Conservation (phyloP, 2,329 filamentous ascomycete species). For the Neofusicoccum sp. region DNA sequence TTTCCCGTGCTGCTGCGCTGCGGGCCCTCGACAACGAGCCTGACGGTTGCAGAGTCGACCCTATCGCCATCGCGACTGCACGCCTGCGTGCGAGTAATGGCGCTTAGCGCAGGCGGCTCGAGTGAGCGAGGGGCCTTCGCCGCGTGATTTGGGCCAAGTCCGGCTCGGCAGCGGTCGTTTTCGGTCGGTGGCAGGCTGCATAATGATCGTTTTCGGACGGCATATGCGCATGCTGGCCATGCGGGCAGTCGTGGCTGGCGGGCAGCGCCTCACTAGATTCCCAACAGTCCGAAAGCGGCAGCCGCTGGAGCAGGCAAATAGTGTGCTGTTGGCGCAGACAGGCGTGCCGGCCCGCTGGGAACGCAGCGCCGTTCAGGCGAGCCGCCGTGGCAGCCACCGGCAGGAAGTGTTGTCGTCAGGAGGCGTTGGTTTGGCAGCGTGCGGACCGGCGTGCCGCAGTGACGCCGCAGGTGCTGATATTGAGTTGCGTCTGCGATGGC, state of each 20-base stretch:
- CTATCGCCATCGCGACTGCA: neutral
- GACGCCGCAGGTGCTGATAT: constrained; percentile 1
- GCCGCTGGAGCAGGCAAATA: neutral
- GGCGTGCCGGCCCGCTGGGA: neutral
- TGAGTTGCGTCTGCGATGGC: neutral
- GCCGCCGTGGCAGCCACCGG: neutral
- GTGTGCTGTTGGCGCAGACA: neutral
- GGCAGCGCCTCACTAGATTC: neutral
- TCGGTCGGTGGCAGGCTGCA: neutral
- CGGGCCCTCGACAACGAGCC: neutral
- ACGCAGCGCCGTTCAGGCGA: neutral
- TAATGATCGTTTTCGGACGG: neutral
- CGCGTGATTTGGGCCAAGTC: neutral
- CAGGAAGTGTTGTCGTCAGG: neutral
- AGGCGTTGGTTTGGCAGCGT: neutral
- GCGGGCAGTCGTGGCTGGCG: constrained; percentile 5
- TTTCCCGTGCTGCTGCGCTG: neutral
- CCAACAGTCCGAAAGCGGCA: neutral
- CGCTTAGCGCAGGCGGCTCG: neutral
- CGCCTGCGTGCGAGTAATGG: constrained; percentile 9
- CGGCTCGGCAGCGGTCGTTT: neutral
- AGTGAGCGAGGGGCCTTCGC: constrained; percentile 12
- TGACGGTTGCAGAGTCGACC: neutral
- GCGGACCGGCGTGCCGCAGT: constrained; percentile 12
- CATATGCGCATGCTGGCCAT: constrained; percentile 3